Base-by-base conservation (phyloP, 208 protist species). In the Crithidia bombi region DNA sequence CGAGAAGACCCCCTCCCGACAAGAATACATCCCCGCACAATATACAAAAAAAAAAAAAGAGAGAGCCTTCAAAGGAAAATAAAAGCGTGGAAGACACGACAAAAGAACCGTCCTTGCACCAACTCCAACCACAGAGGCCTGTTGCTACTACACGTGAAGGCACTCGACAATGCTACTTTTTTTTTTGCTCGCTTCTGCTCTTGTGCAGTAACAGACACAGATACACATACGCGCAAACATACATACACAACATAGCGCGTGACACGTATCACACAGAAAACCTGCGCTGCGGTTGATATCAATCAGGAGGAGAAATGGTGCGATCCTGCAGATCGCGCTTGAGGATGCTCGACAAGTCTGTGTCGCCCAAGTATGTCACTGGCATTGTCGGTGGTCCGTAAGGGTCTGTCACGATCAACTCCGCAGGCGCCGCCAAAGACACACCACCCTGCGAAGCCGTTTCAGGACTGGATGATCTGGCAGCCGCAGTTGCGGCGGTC, bases 301-400 rank as follows among this genome's bases (percentile, higher is more conserved):
- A 76, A 14, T 76, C 70, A 14, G 70, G 56, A 4, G 63, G 62
- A n/a, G 54, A 46, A 3, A 69, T 68, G 3, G 44, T 70, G 10
- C 75, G 75, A 41, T 70, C 68, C 43, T 75, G 50, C 46, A 81
- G 12, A 51, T 70, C 69, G 0, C 54, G 57, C 46, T 67, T 74
- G 59, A 81, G 44, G n/a, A 75, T 75, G 1, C 69, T 69, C 2
- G 75, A 73, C 25, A 81, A 33, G 23, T 76, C 69, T 1, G 75
- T 65, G 26, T 81, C 75, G 3, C 55, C 65, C 0, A 44, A 46
- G 65, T 73, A 81, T 33, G 65, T 56, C 23, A 81, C 69, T 7
- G 70, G 70, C 10, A 38, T 70, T 3, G 36, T 49, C 1, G 70
- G 70, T 1, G 41, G 25, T 0, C 70, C 70, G 35, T 76, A 76